Percentiles rank a stretch among this genome's conserved stretches.
Evolutionary conservation across 2,329 filamentous ascomycete species (phyloP).

Genomic region (Parastagonospora nodorum): DNA sequence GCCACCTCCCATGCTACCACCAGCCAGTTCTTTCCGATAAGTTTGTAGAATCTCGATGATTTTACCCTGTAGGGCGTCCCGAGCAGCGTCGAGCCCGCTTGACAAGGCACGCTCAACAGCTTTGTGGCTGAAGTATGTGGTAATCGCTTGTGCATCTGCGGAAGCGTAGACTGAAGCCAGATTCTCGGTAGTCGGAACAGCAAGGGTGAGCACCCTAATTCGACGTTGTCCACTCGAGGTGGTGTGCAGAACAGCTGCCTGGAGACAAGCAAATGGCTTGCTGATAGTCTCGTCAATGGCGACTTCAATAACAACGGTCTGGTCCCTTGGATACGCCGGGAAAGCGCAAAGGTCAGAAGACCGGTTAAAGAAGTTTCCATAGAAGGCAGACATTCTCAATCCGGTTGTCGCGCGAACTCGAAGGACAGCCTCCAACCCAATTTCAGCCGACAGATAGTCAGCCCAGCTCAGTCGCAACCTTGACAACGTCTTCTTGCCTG

Average conservation of each 20-base stretch:
- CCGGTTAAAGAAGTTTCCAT: conserved; percentile 99
- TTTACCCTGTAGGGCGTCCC: conserved; percentile 90
- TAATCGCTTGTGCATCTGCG: conserved; percentile 90
- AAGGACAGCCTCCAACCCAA: conserved; percentile 93
- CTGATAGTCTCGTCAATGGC: conserved; percentile 94
- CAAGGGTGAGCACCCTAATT: conserved; percentile 91
- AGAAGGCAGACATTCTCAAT: conserved; percentile 95
- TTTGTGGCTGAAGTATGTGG: conserved; percentile 95
- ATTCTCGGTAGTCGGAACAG: conserved; percentile 88
- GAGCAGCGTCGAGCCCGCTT: conserved; percentile 84
- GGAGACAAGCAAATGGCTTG: conserved; percentile 80
- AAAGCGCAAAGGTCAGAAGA: conserved; percentile 98
- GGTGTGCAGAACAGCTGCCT: conserved; percentile 93
- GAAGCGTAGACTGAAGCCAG: conserved; percentile 92
- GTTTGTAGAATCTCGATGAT: conserved; percentile 90
- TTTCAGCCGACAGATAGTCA: conserved; percentile 96
- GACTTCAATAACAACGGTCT: conserved; percentile 97
- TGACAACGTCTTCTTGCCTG: conserved; percentile 91
- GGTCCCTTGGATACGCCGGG: conserved; percentile 95
- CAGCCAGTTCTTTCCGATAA: conserved; percentile 94
- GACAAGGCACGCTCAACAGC: conserved; percentile 89
- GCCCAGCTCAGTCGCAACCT: conserved; percentile 95
- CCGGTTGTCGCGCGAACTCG: conserved; percentile 94
- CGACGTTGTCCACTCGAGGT: conserved; percentile 96
- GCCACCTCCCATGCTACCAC: conserved; percentile 90